Evolutionary conservation across 1,284 basidiomycete genomes (phyloP).

Genomic region (Malassezia equina): DNA sequence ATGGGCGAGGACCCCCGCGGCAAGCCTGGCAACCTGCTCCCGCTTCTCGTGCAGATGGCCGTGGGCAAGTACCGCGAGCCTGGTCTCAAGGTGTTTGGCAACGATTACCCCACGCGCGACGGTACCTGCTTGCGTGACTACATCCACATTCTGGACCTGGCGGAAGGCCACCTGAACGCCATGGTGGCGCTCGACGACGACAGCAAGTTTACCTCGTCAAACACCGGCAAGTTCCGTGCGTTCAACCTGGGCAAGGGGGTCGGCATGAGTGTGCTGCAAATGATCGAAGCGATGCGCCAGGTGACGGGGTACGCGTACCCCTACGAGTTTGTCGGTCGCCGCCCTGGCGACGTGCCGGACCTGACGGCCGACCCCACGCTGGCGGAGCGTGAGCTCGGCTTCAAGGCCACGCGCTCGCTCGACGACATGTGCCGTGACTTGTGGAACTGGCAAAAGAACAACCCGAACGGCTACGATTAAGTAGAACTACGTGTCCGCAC

Average conservation of each 20-base stretch:
- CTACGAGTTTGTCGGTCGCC: slow-evolving; percentile 68
- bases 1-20: slow-evolving; percentile 95
- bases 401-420: slow-evolving; percentile 59
- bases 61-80: slow-evolving; percentile 73
- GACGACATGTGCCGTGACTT: slow-evolving; percentile 43
- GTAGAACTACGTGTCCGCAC: background rate
- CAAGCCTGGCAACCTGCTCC: slow-evolving; percentile 86
- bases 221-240: slow-evolving; percentile 62
- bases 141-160: slow-evolving; percentile 90
- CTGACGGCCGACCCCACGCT: slow-evolving; percentile 85
- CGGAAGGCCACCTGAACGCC: slow-evolving; percentile 82
- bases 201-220: slow-evolving; percentile 51
- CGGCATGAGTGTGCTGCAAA: slow-evolving; percentile 85
- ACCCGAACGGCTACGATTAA: slow-evolving; percentile 48
- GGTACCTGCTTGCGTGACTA: slow-evolving; percentile 77
- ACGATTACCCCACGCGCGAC: slow-evolving; percentile 93
- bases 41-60: slow-evolving; percentile 89
- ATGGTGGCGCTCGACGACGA: slow-evolving; percentile 69
- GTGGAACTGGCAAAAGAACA: slow-evolving; percentile 49
- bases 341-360: slow-evolving; percentile 88
- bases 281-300: slow-evolving; percentile 88
- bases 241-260: slow-evolving; percentile 93
- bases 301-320: slow-evolving; percentile 76
- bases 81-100: slow-evolving; percentile 84
- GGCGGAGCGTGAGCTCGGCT: slow-evolving; percentile 87